Base-by-base conservation (phyloP, 805 yeast genomes). In the Candida railenensis region DNA sequence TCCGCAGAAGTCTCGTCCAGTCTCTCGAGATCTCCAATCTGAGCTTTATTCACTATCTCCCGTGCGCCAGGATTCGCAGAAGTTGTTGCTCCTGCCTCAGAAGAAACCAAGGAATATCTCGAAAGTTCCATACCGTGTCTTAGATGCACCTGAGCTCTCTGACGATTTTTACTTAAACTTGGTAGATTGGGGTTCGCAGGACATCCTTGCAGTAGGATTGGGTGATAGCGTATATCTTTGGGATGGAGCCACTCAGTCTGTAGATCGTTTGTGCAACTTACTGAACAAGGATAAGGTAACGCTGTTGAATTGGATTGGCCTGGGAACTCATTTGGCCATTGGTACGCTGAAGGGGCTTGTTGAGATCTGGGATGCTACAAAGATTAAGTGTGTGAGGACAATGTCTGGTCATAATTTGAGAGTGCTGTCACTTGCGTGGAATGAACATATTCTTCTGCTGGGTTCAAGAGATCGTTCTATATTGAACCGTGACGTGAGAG, bases 101-200 rank as follows among this genome's bases (percentile, higher is more conserved):
- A 89, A 85, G 65, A 85, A 82, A 57, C 81, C 86, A 1, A 70
- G 99, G 39, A 77, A 80, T 25, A 87, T 94, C 18, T 76, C 94
- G 3, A 88, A 87, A 58, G 88, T 90, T 1, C 98, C 99, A 0
- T 90, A 86, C 59, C 76, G 96, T 46, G 97, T 92, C 3, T 76
- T 92, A 38, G 99, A 92, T 67, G 99, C 99, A 0, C 99, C 98
- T 0, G 96, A 89, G 41, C 71, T 94, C 19, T 89, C 89, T 4
- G 98, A 94, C 62, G 98, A 92, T 62, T 92, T 91, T 60, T 92
- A 92, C 62, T 75, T 90, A 43, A 94, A 94, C 57, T 73, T 94
- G 47, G 87, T 94, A 1, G 98, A 94, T 62, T 92, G 99, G 99
- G 96, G 97, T 0, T 80, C 89, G 21, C 89, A 85, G 48, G 96